These are phyloP conservation scores for Dipteronia sinensis DNA, from an alignment of 345 rosid genomes.

Conservation along the genomic window DNA sequence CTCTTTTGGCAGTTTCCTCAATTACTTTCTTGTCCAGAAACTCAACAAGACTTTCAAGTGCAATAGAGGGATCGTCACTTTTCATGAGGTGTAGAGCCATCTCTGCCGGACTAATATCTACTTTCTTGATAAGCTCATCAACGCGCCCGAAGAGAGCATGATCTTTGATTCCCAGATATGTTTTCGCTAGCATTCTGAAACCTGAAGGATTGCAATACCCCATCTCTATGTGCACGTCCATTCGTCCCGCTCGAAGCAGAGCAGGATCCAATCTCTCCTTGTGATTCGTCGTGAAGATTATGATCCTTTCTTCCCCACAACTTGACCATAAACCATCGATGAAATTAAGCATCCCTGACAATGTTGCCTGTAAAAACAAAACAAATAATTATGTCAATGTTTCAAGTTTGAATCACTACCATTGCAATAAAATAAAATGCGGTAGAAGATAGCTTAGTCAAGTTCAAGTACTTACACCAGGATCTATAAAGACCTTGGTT, in stretches of 20 bases:
- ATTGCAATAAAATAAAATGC: too few species aligned
- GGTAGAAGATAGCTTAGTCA: background rate
- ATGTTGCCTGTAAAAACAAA: conserved; percentile 14
- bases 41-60: conserved; percentile 28
- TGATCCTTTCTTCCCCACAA: conserved; percentile 31
- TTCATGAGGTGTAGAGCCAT: conserved; percentile 49
- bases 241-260: conserved; percentile 24
- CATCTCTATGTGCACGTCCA: conserved; percentile 29
- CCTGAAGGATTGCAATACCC: conserved; percentile 19
- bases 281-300: conserved; percentile 27
- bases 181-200: conserved; percentile 15
- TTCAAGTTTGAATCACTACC: too few species aligned
- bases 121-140: conserved; percentile 10
- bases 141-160: conserved; percentile 5
- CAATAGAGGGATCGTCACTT: conserved; percentile 24
- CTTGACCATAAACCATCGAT: conserved; percentile 35
- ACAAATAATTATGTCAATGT: background rate
- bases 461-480: conserved; percentile 17
- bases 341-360: conserved; percentile 31
- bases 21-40: conserved; percentile 25
- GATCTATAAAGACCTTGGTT: background rate
- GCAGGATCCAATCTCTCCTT: conserved; percentile 28
- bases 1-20: background rate
- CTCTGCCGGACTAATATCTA: conserved; percentile 22
- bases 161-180: conserved; percentile 20